Base-by-base conservation (phyloP, 1,284 basidiomycete genomes). In the Macrocybe sp. region DNA sequence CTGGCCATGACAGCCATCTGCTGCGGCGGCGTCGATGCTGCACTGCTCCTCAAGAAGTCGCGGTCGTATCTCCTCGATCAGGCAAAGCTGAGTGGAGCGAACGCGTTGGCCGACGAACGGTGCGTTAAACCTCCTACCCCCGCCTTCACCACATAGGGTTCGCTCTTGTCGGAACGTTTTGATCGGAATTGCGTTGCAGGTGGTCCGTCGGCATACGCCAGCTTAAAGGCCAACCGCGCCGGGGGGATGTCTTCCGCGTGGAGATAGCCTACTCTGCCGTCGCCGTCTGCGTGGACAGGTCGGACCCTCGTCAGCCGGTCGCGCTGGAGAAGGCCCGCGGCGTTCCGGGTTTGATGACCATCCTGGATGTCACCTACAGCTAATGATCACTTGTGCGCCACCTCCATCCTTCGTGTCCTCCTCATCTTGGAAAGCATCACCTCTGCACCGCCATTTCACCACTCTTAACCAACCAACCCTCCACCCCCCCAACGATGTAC, bases 71-170 rank as follows among this genome's bases (percentile, higher is more conserved):
- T 88, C 36, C 59, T 83, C 47, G 47, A 78, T 80, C n/a, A 64
- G 71, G 49, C 41, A n/a, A 11, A 29, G 34, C 34, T 56, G 47
- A 7, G 42, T 77, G 82, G 80, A 8, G 80, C 75, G 1, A 82
- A 81, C 54, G 78, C 76, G 2, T 69, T 89, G 44, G 73, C 83
- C 4, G 78, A 88, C 41, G 85, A 89, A 60, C 71, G 75, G 85
- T 87, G 58, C 46, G 83, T 77, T 22, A 22, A 22, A 22, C 22
- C 22, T 22, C 22, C 22, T 22, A 22, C 22, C 22, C 22, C 22
- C 22, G 22, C 4, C 4, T 22, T 22, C 22, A 22, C 2, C 22
- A 22, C 22, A 22, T 22, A 22, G 22, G 22, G 22, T 22, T 22
- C 22, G 4, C 22, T 4, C 22, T 22, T 22, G 22, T 22, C 4